A percentile compares a stretch with the other conserved stretches of the same genome.
phyloP scores from a whole-genome alignment of 768 basidiomycete species.

The Boletus vermiculosoides region DNA sequence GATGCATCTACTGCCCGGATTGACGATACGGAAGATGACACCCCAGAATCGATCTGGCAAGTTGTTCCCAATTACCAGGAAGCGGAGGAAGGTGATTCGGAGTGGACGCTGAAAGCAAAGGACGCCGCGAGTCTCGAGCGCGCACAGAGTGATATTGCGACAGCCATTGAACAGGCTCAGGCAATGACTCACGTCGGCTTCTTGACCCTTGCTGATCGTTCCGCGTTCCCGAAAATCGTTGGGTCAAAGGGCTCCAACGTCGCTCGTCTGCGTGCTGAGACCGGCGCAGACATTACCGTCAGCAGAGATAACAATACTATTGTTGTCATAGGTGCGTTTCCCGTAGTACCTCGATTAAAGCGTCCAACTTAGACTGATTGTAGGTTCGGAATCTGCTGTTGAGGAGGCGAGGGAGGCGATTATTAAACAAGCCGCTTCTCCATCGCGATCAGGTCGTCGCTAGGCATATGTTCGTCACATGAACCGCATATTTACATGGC shows the following conservation, averaged over 20 bases:
- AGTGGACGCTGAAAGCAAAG: slow-evolving; percentile 81
- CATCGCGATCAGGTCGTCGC: slow-evolving; percentile 19
- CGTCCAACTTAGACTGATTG: slow-evolving; percentile 7
- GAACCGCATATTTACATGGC: slow-evolving; percentile 24
- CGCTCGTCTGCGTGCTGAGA: slow-evolving; percentile 81
- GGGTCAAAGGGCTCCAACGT: slow-evolving; percentile 91
- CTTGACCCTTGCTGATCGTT: slow-evolving; percentile 78
- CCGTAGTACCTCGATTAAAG: background rate
- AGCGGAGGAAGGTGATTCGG: slow-evolving; percentile 77
- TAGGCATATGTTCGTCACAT: slow-evolving; percentile 15
- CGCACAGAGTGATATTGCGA: slow-evolving; percentile 62
- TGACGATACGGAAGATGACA: slow-evolving; percentile 60
- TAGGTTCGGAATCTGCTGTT: slow-evolving; percentile 70
- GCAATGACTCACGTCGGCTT: slow-evolving; percentile 79
- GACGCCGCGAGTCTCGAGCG: slow-evolving; percentile 76
- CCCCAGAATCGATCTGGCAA: slow-evolving; percentile 65
- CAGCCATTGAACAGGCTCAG: slow-evolving; percentile 71
- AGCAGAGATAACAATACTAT: slow-evolving; percentile 86
- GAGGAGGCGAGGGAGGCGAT: slow-evolving; percentile 76
- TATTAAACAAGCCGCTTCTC: slow-evolving; percentile 51
- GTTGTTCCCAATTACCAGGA: slow-evolving; percentile 76
- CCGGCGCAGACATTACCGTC: slow-evolving; percentile 89
- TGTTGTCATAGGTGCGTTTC: slow-evolving; percentile 69
- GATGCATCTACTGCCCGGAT: slow-evolving; percentile 68
- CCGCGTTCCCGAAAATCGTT: slow-evolving; percentile 89